Percentiles rank a stretch among this genome's conserved stretches.
These are phyloP conservation scores for Arachnomyces sp. DNA, from an alignment of 2,329 filamentous ascomycete genomes.

Conservation along the genomic window DNA sequence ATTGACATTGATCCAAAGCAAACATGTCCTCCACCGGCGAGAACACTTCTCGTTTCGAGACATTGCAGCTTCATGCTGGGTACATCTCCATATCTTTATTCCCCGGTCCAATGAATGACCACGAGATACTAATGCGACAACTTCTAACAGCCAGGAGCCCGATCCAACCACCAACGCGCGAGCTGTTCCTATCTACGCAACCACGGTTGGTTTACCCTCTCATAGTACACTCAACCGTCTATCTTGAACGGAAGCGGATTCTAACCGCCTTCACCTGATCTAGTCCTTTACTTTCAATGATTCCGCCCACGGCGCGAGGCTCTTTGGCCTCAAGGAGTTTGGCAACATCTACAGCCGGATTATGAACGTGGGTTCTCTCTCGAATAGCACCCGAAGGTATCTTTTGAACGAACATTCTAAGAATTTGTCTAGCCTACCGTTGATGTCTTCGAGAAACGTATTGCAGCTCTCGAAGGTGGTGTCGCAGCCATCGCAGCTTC, in stretches of 20 bases:
- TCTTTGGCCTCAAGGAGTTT: constrained; percentile 94
- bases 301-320: constrained; percentile 85
- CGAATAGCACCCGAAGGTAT: not conserved
- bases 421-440: constrained; percentile 62
- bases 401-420: not conserved
- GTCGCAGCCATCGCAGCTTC: constrained; percentile 75
- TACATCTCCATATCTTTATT: constrained; percentile 36
- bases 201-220: constrained; percentile 49
- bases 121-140: constrained; percentile 8
- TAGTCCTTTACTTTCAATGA: constrained; percentile 92
- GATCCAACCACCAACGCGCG: constrained; percentile 78
- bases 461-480: constrained; percentile 91
- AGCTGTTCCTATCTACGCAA: constrained; percentile 93
- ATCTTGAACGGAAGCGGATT: not conserved
- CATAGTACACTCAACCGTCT: not conserved
- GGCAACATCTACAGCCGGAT: constrained; percentile 98
- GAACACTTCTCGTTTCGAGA: constrained; percentile 60
- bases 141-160: constrained; percentile 59
- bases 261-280: constrained; percentile 5
- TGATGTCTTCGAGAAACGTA: constrained; percentile 92
- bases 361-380: constrained; percentile 62
- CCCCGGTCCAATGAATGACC: not conserved
- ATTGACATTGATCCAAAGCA: too few species aligned
- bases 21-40: constrained; percentile 32
- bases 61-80: constrained; percentile 79